Evolutionary conservation across 2,329 filamentous ascomycete species (phyloP).

Genomic region (Xylariaceae sp.): DNA sequence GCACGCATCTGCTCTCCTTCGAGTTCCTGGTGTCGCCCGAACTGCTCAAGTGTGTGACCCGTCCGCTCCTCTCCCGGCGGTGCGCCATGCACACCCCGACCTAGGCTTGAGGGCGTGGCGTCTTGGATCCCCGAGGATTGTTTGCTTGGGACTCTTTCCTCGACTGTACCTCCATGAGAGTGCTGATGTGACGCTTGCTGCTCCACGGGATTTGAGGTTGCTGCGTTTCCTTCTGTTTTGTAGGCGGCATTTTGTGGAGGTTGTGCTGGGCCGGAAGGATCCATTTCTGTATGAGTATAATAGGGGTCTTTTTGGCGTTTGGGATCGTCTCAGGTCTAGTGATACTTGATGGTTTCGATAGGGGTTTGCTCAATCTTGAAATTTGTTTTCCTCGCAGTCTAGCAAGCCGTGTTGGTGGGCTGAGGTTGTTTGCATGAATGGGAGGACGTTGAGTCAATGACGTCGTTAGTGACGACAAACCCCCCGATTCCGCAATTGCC

Average conservation of each 20-base stretch:
- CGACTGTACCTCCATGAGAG: constrained; percentile 10
- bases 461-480: no score
- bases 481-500: no score
- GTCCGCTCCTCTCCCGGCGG: constrained; percentile 24
- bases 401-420: no score
- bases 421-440: no score
- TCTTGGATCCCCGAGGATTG: constrained; percentile 17
- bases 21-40: constrained; percentile 23
- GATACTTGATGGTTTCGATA: no score
- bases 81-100: constrained; percentile 24
- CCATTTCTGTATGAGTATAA: constrained; percentile 18
- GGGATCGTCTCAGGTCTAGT: no score
- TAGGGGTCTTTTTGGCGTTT: no score
- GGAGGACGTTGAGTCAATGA: no score
- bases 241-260: constrained; percentile 27
- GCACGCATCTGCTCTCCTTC: constrained; percentile 32
- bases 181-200: constrained; percentile 18
- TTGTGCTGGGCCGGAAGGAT: constrained; percentile 27
- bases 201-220: constrained; percentile 26
- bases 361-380: no score
- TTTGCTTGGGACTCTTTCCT: constrained; percentile 20
- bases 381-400: no score
- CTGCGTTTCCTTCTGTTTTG: constrained; percentile 25
- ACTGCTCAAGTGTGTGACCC: constrained; percentile 21
- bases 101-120: constrained; percentile 28